Conservation (phyloP, 306 rosid genomes). For the Mimosa bimucronata region DNA sequence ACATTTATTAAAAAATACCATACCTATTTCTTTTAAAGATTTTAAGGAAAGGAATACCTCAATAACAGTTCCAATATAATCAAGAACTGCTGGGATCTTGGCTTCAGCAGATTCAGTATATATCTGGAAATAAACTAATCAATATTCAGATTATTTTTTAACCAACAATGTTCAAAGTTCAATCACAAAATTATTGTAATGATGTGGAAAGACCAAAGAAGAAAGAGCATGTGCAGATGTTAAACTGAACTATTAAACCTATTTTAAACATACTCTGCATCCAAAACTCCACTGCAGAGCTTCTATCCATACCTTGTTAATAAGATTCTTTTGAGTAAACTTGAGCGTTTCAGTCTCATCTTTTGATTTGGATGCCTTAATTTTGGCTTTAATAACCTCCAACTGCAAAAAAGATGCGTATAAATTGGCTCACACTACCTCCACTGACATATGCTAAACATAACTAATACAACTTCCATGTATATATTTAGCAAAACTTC, state of each 20-base stretch:
- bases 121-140: constrained; percentile 59
- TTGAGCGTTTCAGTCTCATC: constrained; percentile 82
- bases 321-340: constrained; percentile 73
- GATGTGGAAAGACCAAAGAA: constrained; percentile 17
- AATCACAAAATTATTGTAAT: constrained; percentile 26
- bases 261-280: constrained; percentile 12
- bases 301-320: constrained; percentile 68
- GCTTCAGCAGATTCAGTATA: constrained; percentile 94
- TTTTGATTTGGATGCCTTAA: constrained; percentile 65
- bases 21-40: constrained; percentile 23
- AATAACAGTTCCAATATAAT: constrained; percentile 84
- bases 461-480: constrained; percentile 8
- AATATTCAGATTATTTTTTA: constrained; percentile 2
- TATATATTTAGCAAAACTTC: constrained; percentile 4
- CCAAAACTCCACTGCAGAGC: constrained; percentile 17
- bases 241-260: constrained; percentile 26
- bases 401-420: constrained; percentile 55
- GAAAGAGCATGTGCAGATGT: constrained; percentile 15
- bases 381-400: constrained; percentile 74
- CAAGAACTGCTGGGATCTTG: constrained; percentile 91
- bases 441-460: constrained; percentile 22
- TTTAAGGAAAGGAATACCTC: constrained; percentile 61
- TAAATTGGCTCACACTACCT: constrained; percentile 28
- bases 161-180: not conserved
- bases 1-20: constrained; percentile 31